These are phyloP conservation scores for Ophiostoma perfectum DNA, from an alignment of 2,329 filamentous ascomycete genomes.

Conservation along the genomic window DNA sequence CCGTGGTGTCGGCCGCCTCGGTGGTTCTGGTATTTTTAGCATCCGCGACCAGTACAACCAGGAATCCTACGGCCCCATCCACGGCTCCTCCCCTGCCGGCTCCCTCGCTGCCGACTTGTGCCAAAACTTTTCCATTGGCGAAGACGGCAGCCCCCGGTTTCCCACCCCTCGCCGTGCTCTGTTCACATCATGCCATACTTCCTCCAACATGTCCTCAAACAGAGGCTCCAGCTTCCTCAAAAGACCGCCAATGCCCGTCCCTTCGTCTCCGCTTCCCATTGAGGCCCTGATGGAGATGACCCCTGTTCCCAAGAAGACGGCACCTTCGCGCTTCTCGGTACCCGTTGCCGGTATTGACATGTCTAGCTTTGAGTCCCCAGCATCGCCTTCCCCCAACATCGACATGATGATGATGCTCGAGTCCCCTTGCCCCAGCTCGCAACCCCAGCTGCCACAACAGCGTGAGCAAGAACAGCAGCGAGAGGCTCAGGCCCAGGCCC, in stretches of 20 bases:
- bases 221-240: constrained; percentile 61
- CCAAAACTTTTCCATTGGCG: constrained; percentile 94
- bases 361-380: constrained; percentile 49
- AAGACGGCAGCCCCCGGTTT: constrained; percentile 68
- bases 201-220: neutral
- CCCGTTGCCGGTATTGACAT: constrained; percentile 44
- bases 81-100: constrained; percentile 82
- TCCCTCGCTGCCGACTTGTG: constrained; percentile 91
- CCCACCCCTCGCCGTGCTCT: constrained; percentile 78
- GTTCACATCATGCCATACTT: constrained; percentile 60
- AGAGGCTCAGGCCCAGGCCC: neutral
- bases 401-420: constrained; percentile 51
- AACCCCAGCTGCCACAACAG: neutral
- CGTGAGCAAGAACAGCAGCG: neutral
- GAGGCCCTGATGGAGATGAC: constrained; percentile 90
- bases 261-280: constrained; percentile 72
- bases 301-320: constrained; percentile 79
- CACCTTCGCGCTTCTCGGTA: constrained; percentile 44
- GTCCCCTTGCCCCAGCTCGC: constrained; percentile 40
- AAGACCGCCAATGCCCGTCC: constrained; percentile 70
- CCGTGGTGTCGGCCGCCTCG: constrained; percentile 32
- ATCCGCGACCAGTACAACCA: constrained; percentile 64
- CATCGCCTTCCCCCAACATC: constrained; percentile 53
- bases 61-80: constrained; percentile 78
- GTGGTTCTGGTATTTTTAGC: constrained; percentile 54